A percentile compares a stretch with the other conserved stretches of the same genome.
These are phyloP conservation scores for Amanita polypyramis DNA, from an alignment of 768 basidiomycete species.

Conservation along the genomic window DNA sequence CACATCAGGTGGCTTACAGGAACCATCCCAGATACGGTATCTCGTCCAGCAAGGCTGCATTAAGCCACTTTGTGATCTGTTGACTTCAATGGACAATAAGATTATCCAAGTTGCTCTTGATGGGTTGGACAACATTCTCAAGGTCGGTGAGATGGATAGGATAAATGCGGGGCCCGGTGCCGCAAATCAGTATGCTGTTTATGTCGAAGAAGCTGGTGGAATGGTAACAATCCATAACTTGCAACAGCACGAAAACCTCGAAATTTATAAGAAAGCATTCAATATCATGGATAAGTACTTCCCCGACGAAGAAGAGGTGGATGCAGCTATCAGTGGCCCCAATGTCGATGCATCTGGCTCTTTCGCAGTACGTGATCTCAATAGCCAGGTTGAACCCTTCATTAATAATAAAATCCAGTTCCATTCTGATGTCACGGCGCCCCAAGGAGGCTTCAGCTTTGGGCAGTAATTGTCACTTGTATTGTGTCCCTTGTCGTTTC, in stretches of 20 bases:
- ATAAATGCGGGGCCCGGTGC: conserved; percentile 70
- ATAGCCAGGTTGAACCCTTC: conserved; percentile 4
- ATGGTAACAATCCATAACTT: conserved; percentile 99
- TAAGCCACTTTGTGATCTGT: conserved; percentile 93
- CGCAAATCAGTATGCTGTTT: conserved; percentile 87
- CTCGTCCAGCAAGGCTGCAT: conserved; percentile 97
- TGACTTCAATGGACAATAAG: conserved; percentile 99
- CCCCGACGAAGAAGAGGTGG: conserved; percentile 94
- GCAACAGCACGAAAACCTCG: conserved; percentile 98
- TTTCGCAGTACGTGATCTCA: conserved; percentile 48
- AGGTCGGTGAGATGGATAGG: conserved; percentile 95
- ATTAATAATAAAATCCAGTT: conserved; percentile 36
- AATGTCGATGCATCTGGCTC: conserved; percentile 64
- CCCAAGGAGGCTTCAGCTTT: conserved; percentile 95
- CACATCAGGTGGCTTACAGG: conserved; percentile 93
- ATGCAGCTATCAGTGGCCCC: conserved; percentile 70
- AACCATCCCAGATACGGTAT: conserved; percentile 95
- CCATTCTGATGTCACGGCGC: conserved; percentile 76
- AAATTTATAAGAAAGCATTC: conserved; percentile 99
- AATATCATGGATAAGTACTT: conserved; percentile 98
- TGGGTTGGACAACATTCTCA: conserved; percentile 95
- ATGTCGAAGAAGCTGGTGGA: conserved; percentile 95
- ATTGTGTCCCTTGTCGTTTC: conserved; percentile 3
- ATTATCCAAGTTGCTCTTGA: conserved; percentile 98
- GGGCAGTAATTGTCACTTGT: conserved; percentile 42